phyloP scores from a whole-genome alignment of 2,329 filamentous ascomycete genomes.

The Mycosphaerella arachidis region DNA sequence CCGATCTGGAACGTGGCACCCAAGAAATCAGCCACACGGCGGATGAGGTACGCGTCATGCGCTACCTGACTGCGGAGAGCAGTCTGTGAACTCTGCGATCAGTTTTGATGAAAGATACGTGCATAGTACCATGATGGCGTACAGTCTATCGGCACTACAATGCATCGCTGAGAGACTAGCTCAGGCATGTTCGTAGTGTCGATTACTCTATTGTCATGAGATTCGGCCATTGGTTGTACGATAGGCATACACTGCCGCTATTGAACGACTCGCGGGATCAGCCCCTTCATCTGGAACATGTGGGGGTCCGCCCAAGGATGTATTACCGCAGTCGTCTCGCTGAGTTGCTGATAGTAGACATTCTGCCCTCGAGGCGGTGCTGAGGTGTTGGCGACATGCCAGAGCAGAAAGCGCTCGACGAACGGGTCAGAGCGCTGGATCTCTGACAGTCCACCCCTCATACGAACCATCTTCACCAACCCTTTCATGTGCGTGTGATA shows the following conservation, averaged over 20 bases:
- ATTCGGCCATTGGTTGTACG: too few relatives aligned
- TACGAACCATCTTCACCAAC: constrained; percentile 10
- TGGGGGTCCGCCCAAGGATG: constrained; percentile 3
- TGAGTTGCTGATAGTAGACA: neutral
- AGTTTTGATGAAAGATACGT: neutral
- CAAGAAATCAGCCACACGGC: too few relatives aligned
- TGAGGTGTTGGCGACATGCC: constrained; percentile 5
- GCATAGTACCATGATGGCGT: neutral
- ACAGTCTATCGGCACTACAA: neutral
- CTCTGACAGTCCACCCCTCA: constrained; percentile 12
- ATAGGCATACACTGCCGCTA: neutral
- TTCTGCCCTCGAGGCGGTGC: constrained; percentile 6
- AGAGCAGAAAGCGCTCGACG: constrained; percentile 5
- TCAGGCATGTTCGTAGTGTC: too few relatives aligned
- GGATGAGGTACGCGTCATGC: too few relatives aligned
- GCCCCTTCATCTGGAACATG: constrained; percentile 14
- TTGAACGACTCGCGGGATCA: neutral
- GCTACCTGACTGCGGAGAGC: too few relatives aligned
- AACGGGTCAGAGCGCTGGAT: constrained; percentile 6
- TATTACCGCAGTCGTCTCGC: neutral
- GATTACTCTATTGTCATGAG: too few relatives aligned
- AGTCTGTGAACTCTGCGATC: neutral
- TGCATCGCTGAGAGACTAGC: too few relatives aligned
- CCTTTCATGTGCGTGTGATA: constrained; percentile 18
- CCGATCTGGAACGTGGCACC: too few relatives aligned